Evolutionary conservation across 768 basidiomycete species (phyloP).

Genomic region (Kwoniella heveanensis): DNA sequence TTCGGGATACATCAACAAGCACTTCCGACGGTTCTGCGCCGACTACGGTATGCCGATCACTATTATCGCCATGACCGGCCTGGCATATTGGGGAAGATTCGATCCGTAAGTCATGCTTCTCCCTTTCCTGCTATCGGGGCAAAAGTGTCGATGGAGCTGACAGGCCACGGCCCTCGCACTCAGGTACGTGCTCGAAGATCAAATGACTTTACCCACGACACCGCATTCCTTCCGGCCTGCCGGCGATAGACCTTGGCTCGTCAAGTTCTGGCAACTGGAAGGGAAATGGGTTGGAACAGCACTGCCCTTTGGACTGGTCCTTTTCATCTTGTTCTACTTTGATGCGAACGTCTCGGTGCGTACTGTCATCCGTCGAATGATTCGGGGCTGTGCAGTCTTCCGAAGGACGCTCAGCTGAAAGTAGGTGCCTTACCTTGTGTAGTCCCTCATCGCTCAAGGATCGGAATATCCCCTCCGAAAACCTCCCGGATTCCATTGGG

Average conservation of each 20-base stretch:
- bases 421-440: background rate
- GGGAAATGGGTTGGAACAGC: slow-evolving; percentile 87
- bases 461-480: slow-evolving; percentile 86
- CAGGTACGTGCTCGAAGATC: slow-evolving; percentile 57
- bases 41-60: slow-evolving; percentile 93
- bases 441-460: slow-evolving; percentile 91
- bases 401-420: background rate
- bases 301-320: slow-evolving; percentile 80
- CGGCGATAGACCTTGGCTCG: slow-evolving; percentile 74
- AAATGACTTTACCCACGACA: slow-evolving; percentile 68
- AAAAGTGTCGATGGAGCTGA: background rate
- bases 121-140: background rate
- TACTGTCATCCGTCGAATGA: slow-evolving; percentile 12
- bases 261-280: slow-evolving; percentile 83
- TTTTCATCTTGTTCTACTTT: slow-evolving; percentile 93
- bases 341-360: slow-evolving; percentile 89
- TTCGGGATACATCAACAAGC: slow-evolving; percentile 70
- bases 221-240: slow-evolving; percentile 69
- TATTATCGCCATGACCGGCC: slow-evolving; percentile 70
- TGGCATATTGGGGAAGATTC: slow-evolving; percentile 86
- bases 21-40: slow-evolving; percentile 71
- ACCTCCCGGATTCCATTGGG: slow-evolving; percentile 68
- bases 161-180: background rate
- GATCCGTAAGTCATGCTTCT: slow-evolving; percentile 57
- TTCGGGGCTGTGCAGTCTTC: background rate